Evolutionary conservation across 495 filamentous ascomycete species (phyloP).

Genomic region (Friedmanniomyces simplex): DNA sequence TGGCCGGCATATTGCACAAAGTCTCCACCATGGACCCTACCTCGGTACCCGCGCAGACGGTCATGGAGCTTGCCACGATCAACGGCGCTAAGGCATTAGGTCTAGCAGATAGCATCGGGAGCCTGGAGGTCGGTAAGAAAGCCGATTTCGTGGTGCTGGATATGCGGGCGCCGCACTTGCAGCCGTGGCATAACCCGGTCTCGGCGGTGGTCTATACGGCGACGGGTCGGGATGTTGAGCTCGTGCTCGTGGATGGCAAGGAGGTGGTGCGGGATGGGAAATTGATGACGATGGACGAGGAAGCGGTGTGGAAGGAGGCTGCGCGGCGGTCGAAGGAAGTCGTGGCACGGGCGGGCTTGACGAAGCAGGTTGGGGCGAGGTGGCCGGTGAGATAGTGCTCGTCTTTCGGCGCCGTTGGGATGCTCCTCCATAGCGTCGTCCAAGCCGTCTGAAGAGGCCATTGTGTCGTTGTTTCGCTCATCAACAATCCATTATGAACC

Average conservation of each 20-base stretch:
- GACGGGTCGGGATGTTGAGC: slow-evolving; percentile 40
- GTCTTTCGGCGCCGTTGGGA: not conserved
- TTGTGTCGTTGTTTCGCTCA: no score
- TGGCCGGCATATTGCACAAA: slow-evolving; percentile 43
- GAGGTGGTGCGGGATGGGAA: slow-evolving; percentile 34
- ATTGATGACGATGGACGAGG: slow-evolving; percentile 21
- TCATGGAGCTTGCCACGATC: slow-evolving; percentile 45
- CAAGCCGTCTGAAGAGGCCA: no score
- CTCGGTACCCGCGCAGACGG: slow-evolving; percentile 37
- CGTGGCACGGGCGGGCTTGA: slow-evolving; percentile 35
- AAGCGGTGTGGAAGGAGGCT: slow-evolving; percentile 14
- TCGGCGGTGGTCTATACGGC: slow-evolving; percentile 41
- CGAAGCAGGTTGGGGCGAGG: slow-evolving; percentile 30
- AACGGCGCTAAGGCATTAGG: slow-evolving; percentile 42
- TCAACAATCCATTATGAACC: no score
- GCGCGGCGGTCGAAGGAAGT: slow-evolving; percentile 32
- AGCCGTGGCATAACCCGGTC: slow-evolving; percentile 35
- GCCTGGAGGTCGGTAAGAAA: slow-evolving; percentile 45
- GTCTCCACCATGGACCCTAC: slow-evolving; percentile 38
- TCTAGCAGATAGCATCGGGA: slow-evolving; percentile 36
- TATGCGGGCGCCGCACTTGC: slow-evolving; percentile 31
- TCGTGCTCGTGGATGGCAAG: slow-evolving; percentile 40
- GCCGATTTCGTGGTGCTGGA: slow-evolving; percentile 40
- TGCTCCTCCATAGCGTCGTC: no score
- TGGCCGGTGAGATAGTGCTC: slow-evolving; percentile 29